These are phyloP conservation scores for Styphnolobium japonicum DNA, from an alignment of 306 rosid genomes.

Conservation along the genomic window DNA sequence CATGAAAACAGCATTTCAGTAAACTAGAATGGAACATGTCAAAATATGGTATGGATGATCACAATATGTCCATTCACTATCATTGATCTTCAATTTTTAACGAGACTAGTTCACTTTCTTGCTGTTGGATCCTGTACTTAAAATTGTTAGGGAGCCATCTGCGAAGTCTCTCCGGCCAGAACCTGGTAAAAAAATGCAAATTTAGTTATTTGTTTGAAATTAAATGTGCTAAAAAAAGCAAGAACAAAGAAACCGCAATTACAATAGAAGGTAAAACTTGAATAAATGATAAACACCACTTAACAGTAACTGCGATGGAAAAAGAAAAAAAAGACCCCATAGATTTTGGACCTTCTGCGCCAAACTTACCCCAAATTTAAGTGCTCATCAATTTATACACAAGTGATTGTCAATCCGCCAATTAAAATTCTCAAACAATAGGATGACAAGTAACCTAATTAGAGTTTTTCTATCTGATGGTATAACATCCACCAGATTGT, in stretches of 20 bases:
- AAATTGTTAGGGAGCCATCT: constrained; percentile 76
- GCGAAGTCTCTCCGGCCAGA: constrained; percentile 71
- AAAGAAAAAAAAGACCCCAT: neutral
- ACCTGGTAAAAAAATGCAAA: constrained; percentile 47
- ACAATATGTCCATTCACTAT: constrained; percentile 32
- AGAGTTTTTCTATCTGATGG: neutral
- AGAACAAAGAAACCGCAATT: neutral
- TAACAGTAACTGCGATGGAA: neutral
- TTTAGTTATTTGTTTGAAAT: constrained; percentile 12
- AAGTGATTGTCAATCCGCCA: neutral
- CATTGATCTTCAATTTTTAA: constrained; percentile 56
- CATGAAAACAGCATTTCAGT: constrained; percentile 13
- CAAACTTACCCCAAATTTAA: neutral
- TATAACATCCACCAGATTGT: neutral
- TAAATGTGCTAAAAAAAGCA: neutral
- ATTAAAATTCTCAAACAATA: neutral
- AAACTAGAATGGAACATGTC: constrained; percentile 12
- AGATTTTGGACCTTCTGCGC: neutral
- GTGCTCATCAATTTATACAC: neutral
- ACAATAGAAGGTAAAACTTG: neutral
- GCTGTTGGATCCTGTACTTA: constrained; percentile 62
- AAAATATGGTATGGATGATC: constrained; percentile 22
- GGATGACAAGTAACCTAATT: neutral
- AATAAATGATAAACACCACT: neutral
- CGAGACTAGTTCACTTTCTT: constrained; percentile 70